A percentile compares a stretch with the other conserved stretches of the same genome.
Conservation (phyloP, 2,329 filamentous ascomycete genomes). For the Scedosporium minutisporum region DNA sequence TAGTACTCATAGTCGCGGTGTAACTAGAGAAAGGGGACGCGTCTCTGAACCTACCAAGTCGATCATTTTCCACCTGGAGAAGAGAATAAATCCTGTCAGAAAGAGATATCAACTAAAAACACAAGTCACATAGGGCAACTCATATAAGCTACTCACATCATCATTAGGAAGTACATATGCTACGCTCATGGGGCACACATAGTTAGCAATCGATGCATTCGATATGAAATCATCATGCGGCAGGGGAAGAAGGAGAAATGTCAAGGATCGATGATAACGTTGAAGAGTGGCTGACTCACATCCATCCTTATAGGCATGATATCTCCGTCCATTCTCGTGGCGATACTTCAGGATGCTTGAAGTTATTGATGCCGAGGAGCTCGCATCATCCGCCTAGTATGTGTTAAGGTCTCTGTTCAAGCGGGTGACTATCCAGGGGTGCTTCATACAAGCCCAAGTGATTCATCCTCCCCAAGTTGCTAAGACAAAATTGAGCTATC, state of each 20-base stretch:
- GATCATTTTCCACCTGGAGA: neutral
- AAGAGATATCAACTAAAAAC: too few relatives aligned
- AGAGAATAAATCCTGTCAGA: neutral
- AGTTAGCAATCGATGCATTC: neutral
- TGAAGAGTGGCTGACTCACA: neutral
- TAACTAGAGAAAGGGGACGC: slow-evolving; percentile 8
- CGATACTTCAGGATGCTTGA: slow-evolving; percentile 15
- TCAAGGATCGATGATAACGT: neutral
- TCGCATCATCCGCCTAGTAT: neutral
- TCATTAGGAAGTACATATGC: neutral
- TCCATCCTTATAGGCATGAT: slow-evolving; percentile 19
- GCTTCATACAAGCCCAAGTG: too few relatives aligned
- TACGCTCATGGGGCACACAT: neutral
- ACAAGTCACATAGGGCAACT: neutral
- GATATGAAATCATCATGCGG: neutral
- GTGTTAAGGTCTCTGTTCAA: too few relatives aligned
- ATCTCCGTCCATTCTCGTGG: slow-evolving; percentile 17
- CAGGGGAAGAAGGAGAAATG: too few relatives aligned
- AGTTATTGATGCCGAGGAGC: slow-evolving; percentile 12
- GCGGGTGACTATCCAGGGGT: too few relatives aligned
- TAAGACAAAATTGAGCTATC: too few relatives aligned
- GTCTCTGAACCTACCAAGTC: neutral
- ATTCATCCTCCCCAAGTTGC: too few relatives aligned
- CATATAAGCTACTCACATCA: neutral
- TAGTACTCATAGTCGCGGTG: slow-evolving; percentile 1